Conservation (phyloP, 2,329 filamentous ascomycete species). For the Trichoderma sp. region DNA sequence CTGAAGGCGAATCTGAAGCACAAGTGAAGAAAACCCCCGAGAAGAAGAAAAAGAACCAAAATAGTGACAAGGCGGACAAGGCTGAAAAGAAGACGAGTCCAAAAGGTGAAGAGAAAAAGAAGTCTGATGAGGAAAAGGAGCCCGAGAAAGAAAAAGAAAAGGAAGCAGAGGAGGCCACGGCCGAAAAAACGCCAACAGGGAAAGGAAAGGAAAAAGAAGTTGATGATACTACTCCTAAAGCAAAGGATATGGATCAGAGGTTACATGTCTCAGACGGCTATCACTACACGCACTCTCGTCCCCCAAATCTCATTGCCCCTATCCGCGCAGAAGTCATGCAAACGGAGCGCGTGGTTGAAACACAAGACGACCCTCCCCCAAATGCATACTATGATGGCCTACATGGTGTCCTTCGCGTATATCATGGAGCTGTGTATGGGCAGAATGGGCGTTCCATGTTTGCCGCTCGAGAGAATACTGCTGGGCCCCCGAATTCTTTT, state of each 20-base stretch:
- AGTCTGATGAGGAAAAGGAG: background rate
- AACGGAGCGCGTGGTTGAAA: constrained; percentile 58
- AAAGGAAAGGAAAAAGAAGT: background rate
- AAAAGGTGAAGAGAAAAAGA: background rate
- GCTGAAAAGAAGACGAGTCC: background rate
- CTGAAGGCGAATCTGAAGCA: constrained; percentile 13
- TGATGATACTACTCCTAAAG: background rate
- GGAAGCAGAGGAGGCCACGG: background rate
- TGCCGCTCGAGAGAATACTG: constrained; percentile 43
- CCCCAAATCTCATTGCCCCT: constrained; percentile 50
- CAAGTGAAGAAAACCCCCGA: background rate
- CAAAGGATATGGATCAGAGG: background rate
- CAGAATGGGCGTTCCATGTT: constrained; percentile 48
- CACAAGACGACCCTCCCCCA: constrained; percentile 53
- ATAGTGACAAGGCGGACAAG: background rate
- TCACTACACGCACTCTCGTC: constrained; percentile 36
- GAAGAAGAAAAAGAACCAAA: constrained; percentile 18
- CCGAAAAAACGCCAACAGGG: background rate
- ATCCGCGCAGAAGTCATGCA: constrained; percentile 52
- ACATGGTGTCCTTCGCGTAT: constrained; percentile 55
- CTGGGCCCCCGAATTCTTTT: constrained; percentile 38
- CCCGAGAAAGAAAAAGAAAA: background rate
- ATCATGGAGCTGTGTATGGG: constrained; percentile 58
- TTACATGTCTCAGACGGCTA: constrained; percentile 31
- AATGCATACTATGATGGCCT: constrained; percentile 61